These are phyloP conservation scores for Rhododendron simsii DNA, from an alignment of 148 eudicot genomes.

Conservation along the genomic window DNA sequence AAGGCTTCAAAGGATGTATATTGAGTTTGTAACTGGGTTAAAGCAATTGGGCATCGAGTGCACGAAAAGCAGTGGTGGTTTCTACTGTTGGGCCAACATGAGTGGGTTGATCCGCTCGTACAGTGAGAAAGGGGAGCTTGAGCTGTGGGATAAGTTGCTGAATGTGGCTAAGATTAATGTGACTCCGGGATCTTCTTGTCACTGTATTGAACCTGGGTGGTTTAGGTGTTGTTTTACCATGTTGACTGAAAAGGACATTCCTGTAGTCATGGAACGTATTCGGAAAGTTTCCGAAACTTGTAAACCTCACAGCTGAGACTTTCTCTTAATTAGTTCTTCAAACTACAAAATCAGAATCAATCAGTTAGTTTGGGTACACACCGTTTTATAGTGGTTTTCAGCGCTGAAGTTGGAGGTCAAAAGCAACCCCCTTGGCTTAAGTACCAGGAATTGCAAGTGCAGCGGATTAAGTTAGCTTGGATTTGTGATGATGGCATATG, in stretches of 20 bases:
- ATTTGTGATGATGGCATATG: background rate
- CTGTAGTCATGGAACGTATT: slow-evolving; percentile 64
- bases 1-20: slow-evolving; percentile 44
- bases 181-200: slow-evolving; percentile 85
- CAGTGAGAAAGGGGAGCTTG: slow-evolving; percentile 88
- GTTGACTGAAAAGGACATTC: slow-evolving; percentile 55
- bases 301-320: slow-evolving; percentile 41
- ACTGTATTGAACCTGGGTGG: slow-evolving; percentile 97
- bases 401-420: background rate
- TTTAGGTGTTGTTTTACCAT: slow-evolving; percentile 65
- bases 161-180: slow-evolving; percentile 64
- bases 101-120: slow-evolving; percentile 69
- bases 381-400: background rate
- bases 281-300: slow-evolving; percentile 45
- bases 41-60: slow-evolving; percentile 72
- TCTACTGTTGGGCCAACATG: slow-evolving; percentile 87
- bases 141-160: slow-evolving; percentile 86
- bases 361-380: background rate
- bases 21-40: slow-evolving; percentile 45
- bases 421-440: background rate
- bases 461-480: slow-evolving; percentile 3
- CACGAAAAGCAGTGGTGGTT: slow-evolving; percentile 48
- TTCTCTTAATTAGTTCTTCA: slow-evolving; percentile 24
- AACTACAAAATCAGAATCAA: slow-evolving; percentile 24
- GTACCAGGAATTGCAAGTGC: background rate